Base-by-base conservation (phyloP, 192 early-diverging fungal genomes). In the Pilaira anomala region DNA sequence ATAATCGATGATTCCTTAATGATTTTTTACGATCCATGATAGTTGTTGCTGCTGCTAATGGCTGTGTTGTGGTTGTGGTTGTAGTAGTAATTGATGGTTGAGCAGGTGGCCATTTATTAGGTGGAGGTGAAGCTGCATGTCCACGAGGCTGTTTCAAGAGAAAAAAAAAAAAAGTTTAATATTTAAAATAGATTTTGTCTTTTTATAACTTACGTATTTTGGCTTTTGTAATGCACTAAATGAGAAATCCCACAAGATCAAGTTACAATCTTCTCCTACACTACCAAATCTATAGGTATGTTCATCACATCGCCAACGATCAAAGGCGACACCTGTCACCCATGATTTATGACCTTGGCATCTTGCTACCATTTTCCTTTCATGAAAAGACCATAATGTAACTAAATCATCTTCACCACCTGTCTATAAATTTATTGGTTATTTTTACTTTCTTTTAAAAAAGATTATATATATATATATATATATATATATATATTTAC, bases 391-490 rank as follows among this genome's bases (percentile, higher is more conserved):
- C 92, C 92, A 97, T 8, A 98, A 82, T 3, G 91, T 92, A 7
- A 98, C 78, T 12, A 96, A 62, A 64, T 98, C 95, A 75, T 98
- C 97, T 66, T 98, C 92, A 3, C 95, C 94, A 25, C 97, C 94
- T 1, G 88, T 87, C 70, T 81, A 62, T 36, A 29, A 33, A 21
- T 19, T 45, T 46, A 26, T 44, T 22, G n/a, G 21, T 25, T 8
- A 28, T 55, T 55, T 30, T 8, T 24, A 22, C 24, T 21, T 48
- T 18, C 21, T 49, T 4, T 8, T n/a, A n/a, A n/a, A n/a, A n/a
- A n/a, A n/a, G n/a, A n/a, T n/a, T n/a, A n/a, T n/a, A n/a, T n/a
- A n/a, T 26, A n/a, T n/a, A n/a, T n/a, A n/a, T n/a, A n/a, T n/a
- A n/a, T n/a, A n/a, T n/a, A n/a, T 36, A 36, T 36, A 36, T 36